A percentile compares a stretch with the other conserved stretches of the same genome.
Evolutionary conservation across 2,329 filamentous ascomycete species (phyloP).

Genomic region (Ascomycota sp.): DNA sequence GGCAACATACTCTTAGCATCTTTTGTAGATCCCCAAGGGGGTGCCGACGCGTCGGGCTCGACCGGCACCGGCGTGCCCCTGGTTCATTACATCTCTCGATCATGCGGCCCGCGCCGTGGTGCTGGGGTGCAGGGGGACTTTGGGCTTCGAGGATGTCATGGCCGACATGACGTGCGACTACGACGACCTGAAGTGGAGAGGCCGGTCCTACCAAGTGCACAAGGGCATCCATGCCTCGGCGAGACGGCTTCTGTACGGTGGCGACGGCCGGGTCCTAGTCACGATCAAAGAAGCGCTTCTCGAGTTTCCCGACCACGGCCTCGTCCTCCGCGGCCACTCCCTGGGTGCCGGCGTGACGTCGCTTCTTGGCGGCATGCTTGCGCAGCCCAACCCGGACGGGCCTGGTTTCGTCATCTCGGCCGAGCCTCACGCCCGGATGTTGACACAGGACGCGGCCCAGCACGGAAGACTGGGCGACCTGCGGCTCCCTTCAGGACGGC

Average conservation of each 20-base stretch:
- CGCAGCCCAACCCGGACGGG: slow-evolving; percentile 34
- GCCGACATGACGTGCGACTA: slow-evolving; percentile 60
- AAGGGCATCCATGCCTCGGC: slow-evolving; percentile 58
- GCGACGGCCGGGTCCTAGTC: slow-evolving; percentile 43
- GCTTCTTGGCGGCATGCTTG: slow-evolving; percentile 49
- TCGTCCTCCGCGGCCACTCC: slow-evolving; percentile 50
- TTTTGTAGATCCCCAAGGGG: slow-evolving; percentile 48
- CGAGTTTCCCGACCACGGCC: slow-evolving; percentile 46
- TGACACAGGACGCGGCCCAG: slow-evolving; percentile 11
- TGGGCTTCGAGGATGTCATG: slow-evolving; percentile 54
- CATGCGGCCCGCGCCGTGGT: slow-evolving; percentile 53
- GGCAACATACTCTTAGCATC: slow-evolving; percentile 46
- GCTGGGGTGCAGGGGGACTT: slow-evolving; percentile 49
- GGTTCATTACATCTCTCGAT: slow-evolving; percentile 54
- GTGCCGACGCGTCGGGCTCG: slow-evolving; percentile 41
- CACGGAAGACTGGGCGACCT: slow-evolving; percentile 13
- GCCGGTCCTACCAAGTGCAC: slow-evolving; percentile 46
- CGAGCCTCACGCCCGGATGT: slow-evolving; percentile 21
- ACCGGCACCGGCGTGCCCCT: slow-evolving; percentile 47
- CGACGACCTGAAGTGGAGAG: slow-evolving; percentile 42
- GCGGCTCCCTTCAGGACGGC: slow-evolving; percentile 42
- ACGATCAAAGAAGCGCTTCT: slow-evolving; percentile 45
- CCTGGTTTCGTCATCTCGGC: slow-evolving; percentile 43
- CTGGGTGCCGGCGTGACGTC: slow-evolving; percentile 51
- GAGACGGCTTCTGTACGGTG: slow-evolving; percentile 43